These are phyloP conservation scores for Begonia loranthoides DNA, from an alignment of 306 rosid genomes.

Conservation along the genomic window DNA sequence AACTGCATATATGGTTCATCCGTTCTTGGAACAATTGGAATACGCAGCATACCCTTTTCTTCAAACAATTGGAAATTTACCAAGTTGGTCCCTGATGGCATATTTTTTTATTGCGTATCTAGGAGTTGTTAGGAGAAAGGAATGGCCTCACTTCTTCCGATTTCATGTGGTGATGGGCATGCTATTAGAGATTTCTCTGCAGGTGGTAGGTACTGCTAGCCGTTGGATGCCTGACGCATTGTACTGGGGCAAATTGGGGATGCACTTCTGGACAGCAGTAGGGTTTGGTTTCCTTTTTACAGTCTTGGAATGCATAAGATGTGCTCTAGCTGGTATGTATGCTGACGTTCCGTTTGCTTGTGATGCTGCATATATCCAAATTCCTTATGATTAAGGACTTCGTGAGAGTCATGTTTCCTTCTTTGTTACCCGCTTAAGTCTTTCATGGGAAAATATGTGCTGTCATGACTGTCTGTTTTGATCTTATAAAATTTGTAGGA, in stretches of 20 bases:
- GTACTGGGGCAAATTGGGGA: conserved; percentile 84
- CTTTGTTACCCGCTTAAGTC: neutral
- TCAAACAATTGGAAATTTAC: conserved; percentile 53
- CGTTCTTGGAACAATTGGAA: conserved; percentile 48
- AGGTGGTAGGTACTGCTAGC: conserved; percentile 78
- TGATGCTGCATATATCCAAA: conserved; percentile 89
- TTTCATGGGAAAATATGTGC: too few species aligned
- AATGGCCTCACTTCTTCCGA: conserved; percentile 96
- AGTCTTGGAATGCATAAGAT: conserved; percentile 59
- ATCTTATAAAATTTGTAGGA: too few species aligned
- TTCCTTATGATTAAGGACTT: conserved; percentile 59
- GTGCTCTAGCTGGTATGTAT: conserved; percentile 88
- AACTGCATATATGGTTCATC: conserved; percentile 82
- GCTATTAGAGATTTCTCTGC: conserved; percentile 82
- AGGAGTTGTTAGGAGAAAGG: conserved; percentile 86
- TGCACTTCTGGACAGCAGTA: conserved; percentile 83
- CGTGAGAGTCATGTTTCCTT: neutral
- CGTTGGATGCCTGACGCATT: conserved; percentile 80
- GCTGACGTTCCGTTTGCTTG: conserved; percentile 81
- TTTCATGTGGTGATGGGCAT: conserved; percentile 91
- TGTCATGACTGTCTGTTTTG: too few species aligned
- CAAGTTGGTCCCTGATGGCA: conserved; percentile 93
- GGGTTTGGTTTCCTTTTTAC: conserved; percentile 60
- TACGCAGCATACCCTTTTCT: conserved; percentile 76
- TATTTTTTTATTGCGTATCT: conserved; percentile 84